Conservation (phyloP, 1,139 yeast species). For the Magnusiomyces suaveolens region DNA sequence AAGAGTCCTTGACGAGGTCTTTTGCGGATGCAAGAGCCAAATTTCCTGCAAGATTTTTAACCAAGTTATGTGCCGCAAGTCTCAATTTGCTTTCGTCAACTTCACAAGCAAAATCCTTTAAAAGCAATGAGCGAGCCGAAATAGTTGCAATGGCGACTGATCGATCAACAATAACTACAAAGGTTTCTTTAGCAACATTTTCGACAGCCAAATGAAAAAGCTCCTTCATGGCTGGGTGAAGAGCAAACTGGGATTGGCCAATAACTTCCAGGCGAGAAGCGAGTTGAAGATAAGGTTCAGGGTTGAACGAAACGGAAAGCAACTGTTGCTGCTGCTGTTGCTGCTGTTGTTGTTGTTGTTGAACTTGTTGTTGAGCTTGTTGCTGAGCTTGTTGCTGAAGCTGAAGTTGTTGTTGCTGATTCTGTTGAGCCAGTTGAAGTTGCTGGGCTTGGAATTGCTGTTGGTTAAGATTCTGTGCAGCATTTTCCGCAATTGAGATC, state of each 20-base stretch:
- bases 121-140: conserved; percentile 72
- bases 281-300: conserved; percentile 16
- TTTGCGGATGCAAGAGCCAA: conserved; percentile 58
- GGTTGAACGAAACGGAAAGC: conserved; percentile 9
- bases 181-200: conserved; percentile 78
- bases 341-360: no score
- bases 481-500: background rate
- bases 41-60: conserved; percentile 50
- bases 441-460: conserved; percentile 7
- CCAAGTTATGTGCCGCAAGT: conserved; percentile 62
- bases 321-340: conserved; percentile 9
- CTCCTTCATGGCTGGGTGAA: conserved; percentile 65
- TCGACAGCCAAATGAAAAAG: conserved; percentile 77
- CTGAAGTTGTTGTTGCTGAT: no score
- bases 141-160: conserved; percentile 85
- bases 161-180: conserved; percentile 83
- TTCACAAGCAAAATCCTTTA: conserved; percentile 90
- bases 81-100: conserved; percentile 67
- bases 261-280: conserved; percentile 31
- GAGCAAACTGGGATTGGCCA: conserved; percentile 68
- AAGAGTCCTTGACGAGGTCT: conserved; percentile 54
- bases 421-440: conserved; percentile 4
- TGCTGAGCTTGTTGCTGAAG: no score
- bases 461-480: conserved; percentile 3
- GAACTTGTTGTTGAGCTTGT: no score